Percentiles rank a stretch among this genome's conserved stretches.
These are phyloP conservation scores for Apiospora malaysiana DNA, from an alignment of 2,329 filamentous ascomycete species.

Conservation along the genomic window DNA sequence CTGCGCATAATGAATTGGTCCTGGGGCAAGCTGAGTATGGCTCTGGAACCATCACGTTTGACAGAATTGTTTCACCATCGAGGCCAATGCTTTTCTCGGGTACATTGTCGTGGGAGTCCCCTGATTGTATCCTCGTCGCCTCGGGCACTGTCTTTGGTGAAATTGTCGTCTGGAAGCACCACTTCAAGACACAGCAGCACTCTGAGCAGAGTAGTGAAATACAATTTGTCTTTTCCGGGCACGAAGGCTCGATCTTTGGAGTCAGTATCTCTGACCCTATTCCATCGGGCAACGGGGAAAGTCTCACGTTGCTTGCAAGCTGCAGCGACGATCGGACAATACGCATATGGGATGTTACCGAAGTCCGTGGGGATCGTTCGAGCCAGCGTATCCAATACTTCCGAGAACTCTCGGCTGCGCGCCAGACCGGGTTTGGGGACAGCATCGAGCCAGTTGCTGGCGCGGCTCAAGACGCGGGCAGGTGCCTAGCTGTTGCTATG, in stretches of 20 bases:
- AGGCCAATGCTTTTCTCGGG: constrained; percentile 90
- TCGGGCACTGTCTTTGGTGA: constrained; percentile 95
- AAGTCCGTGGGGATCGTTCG: constrained; percentile 44
- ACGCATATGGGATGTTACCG: constrained; percentile 82
- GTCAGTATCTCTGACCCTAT: constrained; percentile 75
- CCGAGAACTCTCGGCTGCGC: constrained; percentile 41
- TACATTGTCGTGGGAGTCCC: constrained; percentile 67
- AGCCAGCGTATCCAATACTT: constrained; percentile 38
- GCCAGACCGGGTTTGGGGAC: constrained; percentile 69
- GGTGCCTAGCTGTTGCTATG: constrained; percentile 74
- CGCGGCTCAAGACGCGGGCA: constrained; percentile 39
- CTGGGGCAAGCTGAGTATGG: constrained; percentile 39
- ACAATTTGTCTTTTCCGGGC: constrained; percentile 64
- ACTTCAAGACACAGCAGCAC: constrained; percentile 28
- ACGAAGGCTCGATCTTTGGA: constrained; percentile 94
- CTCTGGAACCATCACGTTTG: constrained; percentile 45
- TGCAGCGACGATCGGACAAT: constrained; percentile 96
- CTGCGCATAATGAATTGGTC: constrained; percentile 85
- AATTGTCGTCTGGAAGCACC: constrained; percentile 85
- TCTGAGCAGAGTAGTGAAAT: constrained; percentile 44
- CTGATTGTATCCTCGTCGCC: constrained; percentile 71
- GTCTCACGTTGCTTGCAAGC: constrained; percentile 75
- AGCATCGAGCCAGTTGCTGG: constrained; percentile 37
- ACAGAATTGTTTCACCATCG: constrained; percentile 65
- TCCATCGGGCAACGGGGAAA: constrained; percentile 41